Percentiles rank a stretch among this genome's conserved stretches.
These are phyloP conservation scores for Vachellia collinsii DNA, from an alignment of 306 rosid genomes.

Conservation along the genomic window DNA sequence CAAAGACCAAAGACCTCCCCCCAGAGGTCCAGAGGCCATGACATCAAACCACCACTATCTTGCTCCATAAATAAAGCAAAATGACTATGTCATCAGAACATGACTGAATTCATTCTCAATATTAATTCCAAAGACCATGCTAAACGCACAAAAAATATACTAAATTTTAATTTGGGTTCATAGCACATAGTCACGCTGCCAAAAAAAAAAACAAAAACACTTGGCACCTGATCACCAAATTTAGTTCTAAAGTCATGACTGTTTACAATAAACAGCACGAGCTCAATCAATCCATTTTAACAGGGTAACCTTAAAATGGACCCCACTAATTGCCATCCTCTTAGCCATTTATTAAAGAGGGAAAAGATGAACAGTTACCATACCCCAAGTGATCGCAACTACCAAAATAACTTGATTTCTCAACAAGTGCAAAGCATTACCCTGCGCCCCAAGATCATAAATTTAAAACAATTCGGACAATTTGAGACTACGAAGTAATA, in stretches of 20 bases:
- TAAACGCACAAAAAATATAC: background rate
- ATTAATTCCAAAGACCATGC: background rate
- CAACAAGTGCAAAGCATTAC: constrained; percentile 17
- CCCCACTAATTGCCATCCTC: background rate
- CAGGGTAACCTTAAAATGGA: background rate
- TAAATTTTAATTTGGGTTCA: background rate
- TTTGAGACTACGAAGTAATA: constrained; percentile 18
- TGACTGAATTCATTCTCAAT: background rate
- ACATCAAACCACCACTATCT: constrained; percentile 3
- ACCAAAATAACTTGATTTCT: constrained; percentile 35
- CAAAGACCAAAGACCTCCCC: background rate
- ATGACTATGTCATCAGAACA: background rate
- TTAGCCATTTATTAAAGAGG: background rate
- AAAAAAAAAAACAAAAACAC: background rate
- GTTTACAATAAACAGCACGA: constrained; percentile 6
- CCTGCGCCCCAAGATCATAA: constrained; percentile 32
- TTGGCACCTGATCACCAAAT: constrained; percentile 25
- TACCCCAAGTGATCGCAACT: constrained; percentile 38
- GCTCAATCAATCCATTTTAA: background rate
- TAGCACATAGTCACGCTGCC: background rate
- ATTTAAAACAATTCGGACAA: constrained; percentile 33
- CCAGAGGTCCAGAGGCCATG: background rate
- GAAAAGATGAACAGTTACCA: background rate
- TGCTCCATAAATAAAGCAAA: background rate
- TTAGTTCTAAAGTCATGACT: background rate